These are phyloP conservation scores for Orbilia oligospora DNA, from an alignment of 2,329 filamentous ascomycete genomes.

Conservation along the genomic window DNA sequence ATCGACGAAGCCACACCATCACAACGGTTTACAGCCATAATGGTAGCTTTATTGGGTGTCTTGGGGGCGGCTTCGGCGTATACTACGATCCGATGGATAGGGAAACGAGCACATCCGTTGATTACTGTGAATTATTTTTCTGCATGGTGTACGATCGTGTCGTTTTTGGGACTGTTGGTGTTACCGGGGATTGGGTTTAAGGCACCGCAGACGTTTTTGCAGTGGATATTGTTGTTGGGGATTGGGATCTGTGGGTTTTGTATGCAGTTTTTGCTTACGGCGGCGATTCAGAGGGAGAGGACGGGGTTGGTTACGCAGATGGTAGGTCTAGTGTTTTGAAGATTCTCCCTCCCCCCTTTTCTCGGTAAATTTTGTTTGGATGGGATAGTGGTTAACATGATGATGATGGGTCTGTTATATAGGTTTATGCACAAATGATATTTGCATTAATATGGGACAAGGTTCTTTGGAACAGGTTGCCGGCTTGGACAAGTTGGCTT, in stretches of 20 bases:
- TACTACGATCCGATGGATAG: conserved; percentile 83
- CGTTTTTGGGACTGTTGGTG: conserved; percentile 73
- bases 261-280: conserved; percentile 88
- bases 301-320: conserved; percentile 74
- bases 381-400: conserved; percentile 65
- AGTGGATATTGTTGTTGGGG: conserved; percentile 79
- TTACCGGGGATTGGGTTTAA: conserved; percentile 74
- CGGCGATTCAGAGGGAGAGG: conserved; percentile 80
- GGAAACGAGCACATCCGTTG: conserved; percentile 83
- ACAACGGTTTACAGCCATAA: conserved; percentile 79
- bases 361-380: conserved; percentile 69
- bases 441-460: conserved; percentile 78
- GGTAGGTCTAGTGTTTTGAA: conserved; percentile 65
- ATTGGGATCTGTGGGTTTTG: conserved; percentile 82
- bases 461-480: conserved; percentile 74
- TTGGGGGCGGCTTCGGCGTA: conserved; percentile 81
- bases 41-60: conserved; percentile 81
- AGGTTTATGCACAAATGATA: conserved; percentile 80
- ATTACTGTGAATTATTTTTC: conserved; percentile 89
- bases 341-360: conserved; percentile 70
- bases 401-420: conserved; percentile 72
- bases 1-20: conserved; percentile 69
- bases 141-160: conserved; percentile 78
- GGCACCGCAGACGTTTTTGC: conserved; percentile 70
- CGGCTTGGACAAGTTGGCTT: conserved; percentile 73